A percentile compares a stretch with the other conserved stretches of the same genome.
phyloP scores from a whole-genome alignment of 176 grass and related monocot species.

The Luzula sylvatica region DNA sequence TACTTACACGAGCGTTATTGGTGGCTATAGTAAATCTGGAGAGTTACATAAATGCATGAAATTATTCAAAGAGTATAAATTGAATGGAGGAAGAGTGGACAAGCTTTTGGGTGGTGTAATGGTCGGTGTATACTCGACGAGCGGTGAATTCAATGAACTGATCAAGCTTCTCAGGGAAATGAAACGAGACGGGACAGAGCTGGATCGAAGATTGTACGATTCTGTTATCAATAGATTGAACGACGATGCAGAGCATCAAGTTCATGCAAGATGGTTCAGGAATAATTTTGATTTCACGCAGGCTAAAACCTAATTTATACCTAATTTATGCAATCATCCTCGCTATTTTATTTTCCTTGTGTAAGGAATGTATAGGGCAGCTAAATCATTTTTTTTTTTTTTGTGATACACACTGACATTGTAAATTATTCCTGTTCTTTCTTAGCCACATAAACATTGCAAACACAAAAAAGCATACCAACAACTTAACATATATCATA shows the following conservation, averaged over 20 bases:
- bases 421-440: too few species aligned
- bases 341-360: too few species aligned
- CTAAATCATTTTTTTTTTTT: too few species aligned
- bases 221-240: slow-evolving; percentile 51
- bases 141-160: slow-evolving; percentile 56
- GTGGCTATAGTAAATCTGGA: slow-evolving; percentile 55
- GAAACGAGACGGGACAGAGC: slow-evolving; percentile 25
- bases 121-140: slow-evolving; percentile 62
- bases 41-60: slow-evolving; percentile 54
- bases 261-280: slow-evolving; percentile 59
- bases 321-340: too few species aligned
- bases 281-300: slow-evolving; percentile 49
- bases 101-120: slow-evolving; percentile 57
- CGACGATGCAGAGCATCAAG: slow-evolving; percentile 50
- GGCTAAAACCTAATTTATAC: slow-evolving; percentile 68
- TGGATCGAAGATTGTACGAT: slow-evolving; percentile 57
- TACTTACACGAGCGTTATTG: slow-evolving; percentile 69
- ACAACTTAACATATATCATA: too few species aligned
- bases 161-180: slow-evolving; percentile 58
- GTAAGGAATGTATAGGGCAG: too few species aligned
- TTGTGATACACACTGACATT: too few species aligned
- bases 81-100: slow-evolving; percentile 50
- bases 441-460: too few species aligned
- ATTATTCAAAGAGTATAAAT: slow-evolving; percentile 57
- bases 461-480: background rate